phyloP scores from a whole-genome alignment of 352 stramenopile species.

The Phytophthora pinifolia region DNA sequence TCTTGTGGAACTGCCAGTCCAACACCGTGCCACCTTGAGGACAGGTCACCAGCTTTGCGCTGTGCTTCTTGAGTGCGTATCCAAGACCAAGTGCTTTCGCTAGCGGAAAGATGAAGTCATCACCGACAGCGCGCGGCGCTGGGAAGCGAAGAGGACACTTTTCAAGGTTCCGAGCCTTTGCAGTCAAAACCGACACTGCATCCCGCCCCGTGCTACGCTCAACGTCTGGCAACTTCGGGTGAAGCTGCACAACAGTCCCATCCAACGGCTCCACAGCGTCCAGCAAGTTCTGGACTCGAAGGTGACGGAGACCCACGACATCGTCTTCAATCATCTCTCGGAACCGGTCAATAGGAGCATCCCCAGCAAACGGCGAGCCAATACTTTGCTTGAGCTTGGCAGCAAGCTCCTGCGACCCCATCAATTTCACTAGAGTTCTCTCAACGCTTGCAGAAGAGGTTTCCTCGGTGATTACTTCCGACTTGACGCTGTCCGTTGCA shows the following conservation, averaged over 20 bases:
- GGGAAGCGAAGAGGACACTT: constrained; percentile 31
- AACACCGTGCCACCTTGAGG: constrained; percentile 9
- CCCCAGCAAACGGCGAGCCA: constrained; percentile 10
- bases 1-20: constrained; percentile 47
- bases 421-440: constrained; percentile 22
- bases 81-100: constrained; percentile 31
- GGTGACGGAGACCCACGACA: constrained; percentile 23
- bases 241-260: constrained; percentile 16
- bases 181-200: constrained; percentile 10
- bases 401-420: constrained; percentile 30
- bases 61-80: constrained; percentile 24
- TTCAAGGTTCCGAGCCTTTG: constrained; percentile 21
- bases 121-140: constrained; percentile 15
- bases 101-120: constrained; percentile 29
- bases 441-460: not conserved
- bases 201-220: constrained; percentile 13
- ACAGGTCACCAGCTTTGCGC: constrained; percentile 18
- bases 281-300: constrained; percentile 29
- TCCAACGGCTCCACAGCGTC: constrained; percentile 21
- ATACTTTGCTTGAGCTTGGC: constrained; percentile 23
- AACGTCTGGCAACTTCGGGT: not conserved
- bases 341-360: constrained; percentile 35
- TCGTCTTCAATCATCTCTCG: constrained; percentile 32
- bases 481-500: not conserved
- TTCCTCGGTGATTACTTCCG: not conserved